A percentile compares a stretch with the other conserved stretches of the same genome.
Evolutionary conservation across 2,329 filamentous ascomycete species (phyloP).

Genomic region (Penicillium sp.): DNA sequence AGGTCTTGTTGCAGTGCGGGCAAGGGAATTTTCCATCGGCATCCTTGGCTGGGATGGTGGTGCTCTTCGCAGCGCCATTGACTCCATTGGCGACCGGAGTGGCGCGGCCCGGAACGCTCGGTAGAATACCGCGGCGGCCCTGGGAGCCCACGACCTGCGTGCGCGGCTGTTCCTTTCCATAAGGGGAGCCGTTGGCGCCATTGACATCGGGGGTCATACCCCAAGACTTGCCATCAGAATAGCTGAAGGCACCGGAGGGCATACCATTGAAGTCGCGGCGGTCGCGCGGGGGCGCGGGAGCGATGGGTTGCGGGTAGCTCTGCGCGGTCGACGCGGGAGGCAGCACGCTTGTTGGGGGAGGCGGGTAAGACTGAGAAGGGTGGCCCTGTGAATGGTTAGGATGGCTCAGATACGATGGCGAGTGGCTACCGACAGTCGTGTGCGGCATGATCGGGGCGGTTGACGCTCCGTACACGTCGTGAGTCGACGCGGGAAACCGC

Average conservation of each 20-base stretch:
- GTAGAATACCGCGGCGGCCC: conserved; percentile 86
- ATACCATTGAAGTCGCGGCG: conserved; percentile 67
- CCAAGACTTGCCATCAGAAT: conserved; percentile 58
- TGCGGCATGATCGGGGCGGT: conserved; percentile 49
- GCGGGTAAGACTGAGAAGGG: conserved; percentile 44
- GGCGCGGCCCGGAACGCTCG: conserved; percentile 84
- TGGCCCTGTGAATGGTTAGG: conserved; percentile 45
- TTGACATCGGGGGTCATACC: conserved; percentile 46
- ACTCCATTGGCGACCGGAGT: conserved; percentile 69
- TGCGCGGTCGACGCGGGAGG: conserved; percentile 68
- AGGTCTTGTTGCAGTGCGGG: conserved; percentile 97
- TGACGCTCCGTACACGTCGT: conserved; percentile 49
- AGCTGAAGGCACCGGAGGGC: conserved; percentile 69
- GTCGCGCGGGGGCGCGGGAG: conserved; percentile 66
- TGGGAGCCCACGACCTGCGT: conserved; percentile 96
- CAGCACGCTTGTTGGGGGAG: conserved; percentile 58
- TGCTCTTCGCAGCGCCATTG: conserved; percentile 72
- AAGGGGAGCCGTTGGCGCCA: conserved; percentile 42
- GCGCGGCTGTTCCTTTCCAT: conserved; percentile 49
- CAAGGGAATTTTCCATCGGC: conserved; percentile 98
- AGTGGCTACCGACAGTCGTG: conserved; percentile 46
- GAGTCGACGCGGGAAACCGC: conserved; percentile 47
- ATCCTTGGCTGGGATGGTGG: conserved; percentile 89
- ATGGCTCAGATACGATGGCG: conserved; percentile 48
- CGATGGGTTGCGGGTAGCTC: conserved; percentile 75